A percentile compares a stretch with the other conserved stretches of the same genome.
These are phyloP conservation scores for Trypethelium eluteriae DNA, from an alignment of 495 filamentous ascomycete genomes.

Conservation along the genomic window DNA sequence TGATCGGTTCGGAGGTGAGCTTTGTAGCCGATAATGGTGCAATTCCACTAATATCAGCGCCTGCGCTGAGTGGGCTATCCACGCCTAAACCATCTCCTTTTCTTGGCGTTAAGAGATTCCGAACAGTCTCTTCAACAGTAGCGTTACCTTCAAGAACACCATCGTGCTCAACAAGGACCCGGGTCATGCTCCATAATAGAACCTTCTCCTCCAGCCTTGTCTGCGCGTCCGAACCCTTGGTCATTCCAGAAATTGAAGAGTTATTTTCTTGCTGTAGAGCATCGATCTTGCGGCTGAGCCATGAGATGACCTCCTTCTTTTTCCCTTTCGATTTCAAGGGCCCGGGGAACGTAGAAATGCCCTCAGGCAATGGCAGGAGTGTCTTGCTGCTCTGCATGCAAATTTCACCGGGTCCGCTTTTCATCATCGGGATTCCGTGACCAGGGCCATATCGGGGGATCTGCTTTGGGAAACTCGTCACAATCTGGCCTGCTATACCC, in stretches of 20 bases:
- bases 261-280: slow-evolving; percentile 57
- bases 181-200: slow-evolving; percentile 80
- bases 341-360: slow-evolving; percentile 75
- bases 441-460: slow-evolving; percentile 77
- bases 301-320: slow-evolving; percentile 85
- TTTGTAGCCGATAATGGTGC: slow-evolving; percentile 27
- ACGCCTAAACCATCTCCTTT: slow-evolving; percentile 23
- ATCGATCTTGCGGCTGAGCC: slow-evolving; percentile 69
- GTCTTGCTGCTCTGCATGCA: slow-evolving; percentile 64
- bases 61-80: slow-evolving; percentile 21
- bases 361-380: slow-evolving; percentile 58
- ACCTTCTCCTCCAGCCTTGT: slow-evolving; percentile 68
- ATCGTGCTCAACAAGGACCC: slow-evolving; percentile 76
- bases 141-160: slow-evolving; percentile 69
- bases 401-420: slow-evolving; percentile 77
- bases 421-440: slow-evolving; percentile 63
- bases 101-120: slow-evolving; percentile 61
- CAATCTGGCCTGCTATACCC: slow-evolving; percentile 75
- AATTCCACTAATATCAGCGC: slow-evolving; percentile 28
- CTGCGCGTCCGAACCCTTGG: slow-evolving; percentile 18
- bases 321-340: slow-evolving; percentile 81
- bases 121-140: slow-evolving; percentile 63
- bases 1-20: slow-evolving; percentile 52
- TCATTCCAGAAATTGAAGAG: slow-evolving; percentile 41
- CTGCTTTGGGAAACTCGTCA: slow-evolving; percentile 81